Evolutionary conservation across 106 monocot genomes (phyloP).

Genomic region (Allium cepa): DNA sequence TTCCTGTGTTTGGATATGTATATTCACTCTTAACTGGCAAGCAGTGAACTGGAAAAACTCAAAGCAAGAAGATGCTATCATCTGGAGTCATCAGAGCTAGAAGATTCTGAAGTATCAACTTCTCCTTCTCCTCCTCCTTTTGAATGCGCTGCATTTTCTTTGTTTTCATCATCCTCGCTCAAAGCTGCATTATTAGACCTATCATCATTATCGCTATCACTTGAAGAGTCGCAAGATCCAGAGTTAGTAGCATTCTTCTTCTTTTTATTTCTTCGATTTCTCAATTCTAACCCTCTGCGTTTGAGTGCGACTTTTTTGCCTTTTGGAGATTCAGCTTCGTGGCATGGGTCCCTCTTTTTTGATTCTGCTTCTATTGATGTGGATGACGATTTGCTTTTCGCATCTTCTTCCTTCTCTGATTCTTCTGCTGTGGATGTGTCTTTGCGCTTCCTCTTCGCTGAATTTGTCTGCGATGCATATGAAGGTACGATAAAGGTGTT

Average conservation of each 20-base stretch:
- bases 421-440: constrained; percentile 14
- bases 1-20: no score
- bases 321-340: constrained; percentile 42
- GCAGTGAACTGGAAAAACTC: no score
- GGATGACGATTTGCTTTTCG: constrained; percentile 7
- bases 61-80: neutral
- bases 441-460: constrained; percentile 48
- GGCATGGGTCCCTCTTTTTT: constrained; percentile 23
- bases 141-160: constrained; percentile 4
- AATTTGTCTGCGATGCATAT: constrained; percentile 46
- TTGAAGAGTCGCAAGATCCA: constrained; percentile 12
- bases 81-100: constrained; percentile 21
- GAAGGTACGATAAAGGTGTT: neutral
- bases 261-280: constrained; percentile 20
- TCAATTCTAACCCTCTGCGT: constrained; percentile 30
- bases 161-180: constrained; percentile 29
- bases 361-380: constrained; percentile 9
- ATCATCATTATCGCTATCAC: constrained; percentile 12
- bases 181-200: constrained; percentile 28
- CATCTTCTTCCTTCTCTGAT: constrained; percentile 29
- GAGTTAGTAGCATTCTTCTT: constrained; percentile 6
- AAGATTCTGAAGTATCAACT: constrained; percentile 12
- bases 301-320: constrained; percentile 53
- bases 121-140: constrained; percentile 14
- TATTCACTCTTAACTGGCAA: no score